Base-by-base conservation (phyloP, 108 stramenopile genomes). In the Pseudonitzschia pungens region DNA sequence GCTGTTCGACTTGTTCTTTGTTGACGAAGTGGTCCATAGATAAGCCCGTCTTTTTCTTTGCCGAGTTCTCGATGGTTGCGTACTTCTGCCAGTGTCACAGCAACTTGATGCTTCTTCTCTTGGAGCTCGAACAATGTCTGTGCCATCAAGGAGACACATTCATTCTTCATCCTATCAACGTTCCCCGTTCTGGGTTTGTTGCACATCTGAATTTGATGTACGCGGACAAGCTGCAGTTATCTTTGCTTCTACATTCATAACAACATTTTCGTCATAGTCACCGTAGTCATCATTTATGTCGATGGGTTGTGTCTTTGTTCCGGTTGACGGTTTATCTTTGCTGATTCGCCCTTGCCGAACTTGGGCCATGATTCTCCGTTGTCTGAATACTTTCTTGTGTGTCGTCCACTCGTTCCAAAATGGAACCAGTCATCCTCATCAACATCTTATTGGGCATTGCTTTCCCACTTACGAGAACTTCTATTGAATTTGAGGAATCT, bases 401-500 rank as follows among this genome's bases (percentile, higher is more conserved):
- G 6, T 4, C 27, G 1, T 58, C n/a, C 27, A 58, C n/a, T 22
- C 57, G 57, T 27, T 22, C 21, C n/a, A 58, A 28, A 10, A 58
- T 58, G 6, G 26, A 12, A 14, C 4, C 14, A 5, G 57, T 58
- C 24, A 58, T 0, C 29, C 29, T 24, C 20, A 58, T 27, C 29
- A 24, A 10, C 27, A 7, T 26, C 24, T 15, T 31, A 31, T 58
- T 24, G 22, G 22, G 26, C 6, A 58, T 58, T 11, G 15, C 4
- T 0, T n/a, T 27, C 29, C 57, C 57, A 58, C 5, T n/a, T 31
- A 5, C 57, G 6, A 21, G 21, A 27, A 0, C 3, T n/a, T 58
- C 57, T 15, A 58, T 58, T 27, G 20, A 58, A 27, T 15, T 26
- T 58, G 15, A 58, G 57, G 26, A 58, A 58, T 58, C 57, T 58